Base-by-base conservation (phyloP, 2,329 filamentous ascomycete genomes). In the Shiraia sp. region DNA sequence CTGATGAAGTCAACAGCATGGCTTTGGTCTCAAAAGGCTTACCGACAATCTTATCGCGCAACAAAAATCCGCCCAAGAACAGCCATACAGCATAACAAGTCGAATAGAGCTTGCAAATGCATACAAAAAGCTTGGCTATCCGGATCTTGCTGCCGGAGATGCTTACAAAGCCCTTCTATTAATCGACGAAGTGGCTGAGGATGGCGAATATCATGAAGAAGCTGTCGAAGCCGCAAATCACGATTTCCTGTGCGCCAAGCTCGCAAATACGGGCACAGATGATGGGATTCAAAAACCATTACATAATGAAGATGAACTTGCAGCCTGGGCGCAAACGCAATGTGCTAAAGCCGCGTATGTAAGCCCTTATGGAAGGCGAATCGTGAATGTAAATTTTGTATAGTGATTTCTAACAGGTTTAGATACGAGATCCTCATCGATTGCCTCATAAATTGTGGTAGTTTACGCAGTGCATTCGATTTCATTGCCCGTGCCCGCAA, bases 101-200 rank as follows among this genome's bases (percentile, higher is more conserved):
- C 64, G 69, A 15, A 73, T 86, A 6, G 79, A 86, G 50, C 82
- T 91, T 23, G 89, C 89, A 16, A 73, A 80, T 24, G 75, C 87
- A 29, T 83, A 96, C 68, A 79, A 83, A 12, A 75, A 82, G 32
- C 77, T 96, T 32, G 88, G 83, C 26, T 97, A 96, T 68, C 89
- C 90, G 0, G 93, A 99, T 67, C 80, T 99, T 27, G 90, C 90
- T 4, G 85, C 86, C 9, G 89, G 90, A 24, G 91, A 96, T 74
- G 89, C 90, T 4, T 97, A 97, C 66, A 86, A 87, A 40, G 90
- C 91, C 1, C 78, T 97, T n/a, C 80, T 96, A 3, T 75, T 99
- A 32, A 80, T 87, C 12, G 92, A 97, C 62, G 89, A 93, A 53
- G 79, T 90, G 25, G 71, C 78, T 50, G 85, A 93, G 40, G 87